Conservation (phyloP, 2,329 filamentous ascomycete genomes). For the Didymella keratinophila region DNA sequence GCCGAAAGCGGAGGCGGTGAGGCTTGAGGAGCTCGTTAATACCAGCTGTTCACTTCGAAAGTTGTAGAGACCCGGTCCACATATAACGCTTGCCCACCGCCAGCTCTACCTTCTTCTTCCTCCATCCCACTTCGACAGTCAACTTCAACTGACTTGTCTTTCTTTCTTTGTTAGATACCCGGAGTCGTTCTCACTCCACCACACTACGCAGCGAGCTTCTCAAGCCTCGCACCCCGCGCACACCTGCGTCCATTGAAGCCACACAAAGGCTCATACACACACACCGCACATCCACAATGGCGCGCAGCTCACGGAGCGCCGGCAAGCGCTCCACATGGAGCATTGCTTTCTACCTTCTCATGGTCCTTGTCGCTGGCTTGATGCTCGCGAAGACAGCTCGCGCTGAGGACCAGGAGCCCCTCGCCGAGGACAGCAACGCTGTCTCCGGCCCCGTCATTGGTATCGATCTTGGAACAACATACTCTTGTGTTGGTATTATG, state of each 20-base stretch:
- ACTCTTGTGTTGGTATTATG: constrained; percentile 86
- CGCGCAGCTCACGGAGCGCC: constrained; percentile 68
- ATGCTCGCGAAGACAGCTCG: constrained; percentile 80
- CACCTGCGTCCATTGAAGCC: constrained; percentile 30
- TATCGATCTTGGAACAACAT: constrained; percentile 94
- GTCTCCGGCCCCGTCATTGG: constrained; percentile 63
- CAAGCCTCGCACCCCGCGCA: constrained; percentile 32
- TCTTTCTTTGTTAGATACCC: constrained; percentile 42
- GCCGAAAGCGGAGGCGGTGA: constrained; percentile 31
- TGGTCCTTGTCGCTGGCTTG: constrained; percentile 84
- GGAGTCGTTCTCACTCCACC: constrained; percentile 33
- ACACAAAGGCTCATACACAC: constrained; percentile 24
- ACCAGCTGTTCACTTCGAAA: constrained; percentile 45
- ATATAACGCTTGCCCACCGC: constrained; percentile 44
- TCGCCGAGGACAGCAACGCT: constrained; percentile 68
- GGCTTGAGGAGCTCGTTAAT: constrained; percentile 33
- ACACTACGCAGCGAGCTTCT: constrained; percentile 33
- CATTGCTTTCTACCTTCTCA: constrained; percentile 88
- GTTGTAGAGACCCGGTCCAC: constrained; percentile 32
- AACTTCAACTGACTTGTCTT: constrained; percentile 32
- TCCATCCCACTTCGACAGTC: constrained; percentile 28
- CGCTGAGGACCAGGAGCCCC: constrained; percentile 72
- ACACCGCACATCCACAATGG: constrained; percentile 57
- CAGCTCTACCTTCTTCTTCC: constrained; percentile 30
- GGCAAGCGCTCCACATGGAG: constrained; percentile 82